Evolutionary conservation across 2,329 filamentous ascomycete genomes (phyloP), one percentile per base, ranked within the genome.

Genomic region (Zopfia rhizophila): DNA sequence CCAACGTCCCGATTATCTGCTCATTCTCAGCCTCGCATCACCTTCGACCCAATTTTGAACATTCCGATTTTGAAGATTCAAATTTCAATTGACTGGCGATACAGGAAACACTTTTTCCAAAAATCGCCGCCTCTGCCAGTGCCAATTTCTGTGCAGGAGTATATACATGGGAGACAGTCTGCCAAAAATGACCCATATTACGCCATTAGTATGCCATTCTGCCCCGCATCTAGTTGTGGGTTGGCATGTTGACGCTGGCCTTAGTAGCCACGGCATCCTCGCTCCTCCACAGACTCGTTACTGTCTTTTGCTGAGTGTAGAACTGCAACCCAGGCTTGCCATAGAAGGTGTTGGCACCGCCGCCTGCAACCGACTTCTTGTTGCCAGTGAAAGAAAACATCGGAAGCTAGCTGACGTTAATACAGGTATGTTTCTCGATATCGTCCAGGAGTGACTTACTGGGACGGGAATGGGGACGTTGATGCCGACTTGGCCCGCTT

Each of bases 281-380:
- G 51, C 83, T 85, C 66, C 85, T 85, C 94, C 94, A 99, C 70
- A 95, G 76, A 58, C 90, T 88, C 40, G 94, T 99, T 36, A 99
- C 94, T 3, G 94, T 99, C 89, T 99, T 97, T 68, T 89, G 83
- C 77, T 97, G 94, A 3, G 94, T 99, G 75, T 96, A 97, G 71
- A 99, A 99, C 69, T 89, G 87, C 69, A 99, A 75, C 17, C 93
- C 94, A 1, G 91, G 90, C 74, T 90, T 89, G 58, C 94, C 94
- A 75, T 99, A 99, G 72, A 99, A 97, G 12, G 91, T 96, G 76
- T 84, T 96, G 25, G 90, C 89, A 51, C 94, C 93, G 39, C 92
- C 92, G 42, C 93, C 94, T 1, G 94, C 94, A 45, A 97, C 81
- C 65, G 86, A 91, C 82, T 89, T 92, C 86, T 99, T 83, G 70